Percentiles rank a stretch among this genome's conserved stretches.
phyloP scores from a whole-genome alignment of 1,284 basidiomycete genomes.

The Pseudozyma pruni region DNA sequence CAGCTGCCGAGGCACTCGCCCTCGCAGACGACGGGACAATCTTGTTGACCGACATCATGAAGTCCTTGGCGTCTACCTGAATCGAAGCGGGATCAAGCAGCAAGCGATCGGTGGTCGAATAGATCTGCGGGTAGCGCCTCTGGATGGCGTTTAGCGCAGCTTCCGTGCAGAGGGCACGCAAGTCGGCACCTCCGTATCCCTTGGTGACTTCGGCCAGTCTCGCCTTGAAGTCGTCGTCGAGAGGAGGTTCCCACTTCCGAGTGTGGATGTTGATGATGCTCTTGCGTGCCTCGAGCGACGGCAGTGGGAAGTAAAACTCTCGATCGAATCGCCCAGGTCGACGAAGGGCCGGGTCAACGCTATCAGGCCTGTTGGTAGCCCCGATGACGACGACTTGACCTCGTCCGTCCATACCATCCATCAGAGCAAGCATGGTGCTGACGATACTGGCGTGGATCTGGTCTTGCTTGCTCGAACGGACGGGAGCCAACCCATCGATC shows the following conservation, averaged over 20 bases:
- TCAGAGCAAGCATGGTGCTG: conserved; percentile 91
- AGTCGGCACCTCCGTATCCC: conserved; percentile 96
- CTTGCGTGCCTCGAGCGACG: conserved; percentile 83
- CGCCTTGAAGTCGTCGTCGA: conserved; percentile 74
- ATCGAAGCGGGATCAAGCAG: conserved; percentile 88
- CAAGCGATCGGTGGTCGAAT: conserved; percentile 87
- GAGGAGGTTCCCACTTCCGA: conserved; percentile 86
- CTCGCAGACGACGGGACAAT: conserved; percentile 89
- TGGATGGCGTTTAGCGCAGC: conserved; percentile 97
- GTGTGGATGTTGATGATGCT: conserved; percentile 94
- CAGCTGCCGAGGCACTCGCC: conserved; percentile 84
- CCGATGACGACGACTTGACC: conserved; percentile 96
- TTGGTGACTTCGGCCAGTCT: conserved; percentile 90
- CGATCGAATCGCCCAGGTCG: conserved; percentile 96
- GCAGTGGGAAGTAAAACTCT: conserved; percentile 97
- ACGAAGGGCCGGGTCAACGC: conserved; percentile 92
- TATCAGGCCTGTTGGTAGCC: conserved; percentile 96
- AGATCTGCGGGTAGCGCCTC: conserved; percentile 95
- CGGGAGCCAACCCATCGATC: conserved; percentile 97
- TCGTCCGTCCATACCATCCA: conserved; percentile 99
- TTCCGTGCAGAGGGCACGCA: conserved; percentile 80
- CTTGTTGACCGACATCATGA: conserved; percentile 92
- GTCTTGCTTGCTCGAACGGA: conserved; percentile 96
- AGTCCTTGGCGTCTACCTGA: conserved; percentile 86
- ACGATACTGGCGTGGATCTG: conserved; percentile 99